phyloP scores from a whole-genome alignment of 306 rosid genomes.

The Prunus fruticosa region DNA sequence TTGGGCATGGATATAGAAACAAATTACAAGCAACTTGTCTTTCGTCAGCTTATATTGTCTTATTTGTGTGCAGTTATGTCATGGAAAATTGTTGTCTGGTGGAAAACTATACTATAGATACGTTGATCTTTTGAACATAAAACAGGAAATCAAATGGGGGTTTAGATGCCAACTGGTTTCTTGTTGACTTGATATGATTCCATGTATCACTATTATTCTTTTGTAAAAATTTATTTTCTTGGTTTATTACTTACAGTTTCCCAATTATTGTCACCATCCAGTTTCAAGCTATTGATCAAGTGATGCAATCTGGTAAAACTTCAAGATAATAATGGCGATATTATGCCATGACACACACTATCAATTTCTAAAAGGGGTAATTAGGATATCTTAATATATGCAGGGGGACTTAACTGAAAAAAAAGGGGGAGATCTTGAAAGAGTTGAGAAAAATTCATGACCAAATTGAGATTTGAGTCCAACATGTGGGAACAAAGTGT shows the following conservation, averaged over 20 bases:
- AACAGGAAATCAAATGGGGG: not conserved
- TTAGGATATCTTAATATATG: not conserved
- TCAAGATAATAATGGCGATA: not conserved
- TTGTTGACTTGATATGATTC: not conserved
- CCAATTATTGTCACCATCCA: not conserved
- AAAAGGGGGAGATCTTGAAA: not conserved
- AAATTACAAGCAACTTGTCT: not conserved
- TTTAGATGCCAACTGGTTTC: not conserved
- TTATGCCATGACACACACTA: not conserved
- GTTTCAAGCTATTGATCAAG: not conserved
- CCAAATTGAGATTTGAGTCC: constrained; percentile 2
- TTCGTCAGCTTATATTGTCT: not conserved
- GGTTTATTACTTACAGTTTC: not conserved
- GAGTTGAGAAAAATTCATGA: not conserved
- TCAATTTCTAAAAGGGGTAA: not conserved
- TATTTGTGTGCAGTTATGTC: not conserved
- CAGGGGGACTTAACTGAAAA: not conserved
- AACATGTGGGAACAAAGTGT: not conserved
- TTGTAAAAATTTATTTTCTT: not conserved
- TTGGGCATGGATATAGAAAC: not conserved
- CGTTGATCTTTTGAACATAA: not conserved
- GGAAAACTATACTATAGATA: not conserved
- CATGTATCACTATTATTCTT: not conserved
- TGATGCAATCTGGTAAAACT: not conserved
- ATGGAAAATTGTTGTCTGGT: not conserved